A percentile compares a stretch with the other conserved stretches of the same genome.
Evolutionary conservation across 306 rosid genomes (phyloP).

Genomic region (Quercus parvula): DNA sequence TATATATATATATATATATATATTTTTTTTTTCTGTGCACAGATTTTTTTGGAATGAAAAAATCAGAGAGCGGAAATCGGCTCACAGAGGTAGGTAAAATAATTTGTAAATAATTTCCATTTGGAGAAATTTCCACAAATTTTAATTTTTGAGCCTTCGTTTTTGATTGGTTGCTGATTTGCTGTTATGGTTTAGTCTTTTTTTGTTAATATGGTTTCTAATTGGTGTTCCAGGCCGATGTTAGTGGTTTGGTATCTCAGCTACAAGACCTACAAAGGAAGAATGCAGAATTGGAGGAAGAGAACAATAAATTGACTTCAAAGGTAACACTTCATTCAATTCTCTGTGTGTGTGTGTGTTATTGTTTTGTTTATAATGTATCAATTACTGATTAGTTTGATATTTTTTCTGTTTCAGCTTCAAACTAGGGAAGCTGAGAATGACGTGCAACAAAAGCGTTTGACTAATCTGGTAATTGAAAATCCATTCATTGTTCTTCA

Average conservation of each 20-base stretch:
- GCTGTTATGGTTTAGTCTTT: not conserved
- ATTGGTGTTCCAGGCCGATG: conserved; percentile 50
- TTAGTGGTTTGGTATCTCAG: conserved; percentile 73
- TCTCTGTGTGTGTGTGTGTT: not conserved
- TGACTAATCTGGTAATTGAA: conserved; percentile 65
- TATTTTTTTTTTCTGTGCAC: not conserved
- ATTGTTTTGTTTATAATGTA: not conserved
- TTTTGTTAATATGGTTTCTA: conserved; percentile 4
- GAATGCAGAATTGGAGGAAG: conserved; percentile 62
- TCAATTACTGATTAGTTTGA: conserved; percentile 21
- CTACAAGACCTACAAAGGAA: conserved; percentile 61
- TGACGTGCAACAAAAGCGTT: conserved; percentile 51
- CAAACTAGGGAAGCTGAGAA: conserved; percentile 60
- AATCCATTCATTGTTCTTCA: conserved; percentile 4
- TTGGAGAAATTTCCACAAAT: no score
- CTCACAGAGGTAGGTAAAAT: conserved; percentile 53
- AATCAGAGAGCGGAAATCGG: conserved; percentile 68
- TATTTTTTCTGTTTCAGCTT: conserved; percentile 50
- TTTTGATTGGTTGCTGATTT: not conserved
- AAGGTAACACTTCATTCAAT: conserved; percentile 39
- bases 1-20: not conserved
- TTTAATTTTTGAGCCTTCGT: not conserved
- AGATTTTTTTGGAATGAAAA: conserved; percentile 53
- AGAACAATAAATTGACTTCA: conserved; percentile 43
- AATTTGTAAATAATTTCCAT: not conserved